phyloP scores from a whole-genome alignment of 495 filamentous ascomycete species.

The Penicillium nucicola region DNA sequence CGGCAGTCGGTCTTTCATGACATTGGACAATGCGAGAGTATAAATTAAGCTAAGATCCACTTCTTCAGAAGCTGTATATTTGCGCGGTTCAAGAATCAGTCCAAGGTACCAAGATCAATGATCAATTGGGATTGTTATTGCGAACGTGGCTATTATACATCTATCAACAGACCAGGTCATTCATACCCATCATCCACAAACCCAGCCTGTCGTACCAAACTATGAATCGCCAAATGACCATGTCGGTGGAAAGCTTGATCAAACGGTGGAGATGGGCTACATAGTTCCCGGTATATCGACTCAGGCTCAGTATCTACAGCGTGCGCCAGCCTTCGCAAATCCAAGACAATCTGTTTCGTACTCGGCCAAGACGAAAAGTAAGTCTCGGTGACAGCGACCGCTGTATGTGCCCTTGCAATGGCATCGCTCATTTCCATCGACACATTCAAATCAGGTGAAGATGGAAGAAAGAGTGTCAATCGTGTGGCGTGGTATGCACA shows the following conservation, averaged over 20 bases:
- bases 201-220: conserved; percentile 16
- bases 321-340: conserved; percentile 3
- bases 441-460: neutral
- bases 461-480: conserved; percentile 8
- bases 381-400: neutral
- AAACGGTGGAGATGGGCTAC: conserved; percentile 2
- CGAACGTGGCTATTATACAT: too few species aligned
- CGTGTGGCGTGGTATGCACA: conserved; percentile 19
- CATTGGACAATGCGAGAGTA: neutral
- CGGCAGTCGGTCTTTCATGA: conserved; percentile 6
- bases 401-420: neutral
- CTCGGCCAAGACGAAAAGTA: conserved; percentile 2
- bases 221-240: conserved; percentile 15
- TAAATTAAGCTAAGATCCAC: too few species aligned
- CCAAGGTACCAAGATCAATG: neutral
- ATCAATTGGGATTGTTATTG: neutral
- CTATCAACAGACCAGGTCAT: too few species aligned
- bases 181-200: conserved; percentile 19
- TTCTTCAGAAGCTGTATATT: too few species aligned
- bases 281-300: conserved; percentile 5
- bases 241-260: conserved; percentile 10
- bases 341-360: neutral
- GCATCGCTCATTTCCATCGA: neutral
- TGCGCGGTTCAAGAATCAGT: too few species aligned
- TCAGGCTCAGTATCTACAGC: neutral